Evolutionary conservation across 345 rosid genomes (phyloP).

Genomic region (Populus tremula): DNA sequence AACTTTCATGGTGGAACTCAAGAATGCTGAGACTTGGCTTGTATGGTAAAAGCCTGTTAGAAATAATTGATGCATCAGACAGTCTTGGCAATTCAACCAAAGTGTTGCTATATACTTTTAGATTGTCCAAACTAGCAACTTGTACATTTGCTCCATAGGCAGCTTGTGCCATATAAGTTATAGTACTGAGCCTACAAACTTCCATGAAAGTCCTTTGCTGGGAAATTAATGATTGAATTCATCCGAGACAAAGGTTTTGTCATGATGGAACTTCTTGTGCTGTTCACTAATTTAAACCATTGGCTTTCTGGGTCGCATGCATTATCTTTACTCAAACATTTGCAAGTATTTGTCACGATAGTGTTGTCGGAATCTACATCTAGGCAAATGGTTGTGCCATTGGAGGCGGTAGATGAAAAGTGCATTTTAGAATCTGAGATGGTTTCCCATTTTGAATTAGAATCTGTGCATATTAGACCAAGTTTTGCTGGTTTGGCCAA

Average conservation of each 20-base stretch:
- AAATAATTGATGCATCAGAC: not conserved
- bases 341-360: constrained; percentile 47
- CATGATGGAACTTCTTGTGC: constrained; percentile 37
- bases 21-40: too few relatives aligned
- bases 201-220: constrained; percentile 16
- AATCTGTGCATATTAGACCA: constrained; percentile 40
- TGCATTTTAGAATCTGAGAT: constrained; percentile 85
- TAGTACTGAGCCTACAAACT: constrained; percentile 4
- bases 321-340: constrained; percentile 49
- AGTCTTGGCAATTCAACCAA: not conserved
- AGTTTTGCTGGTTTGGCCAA: constrained; percentile 43
- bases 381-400: constrained; percentile 59
- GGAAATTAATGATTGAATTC: constrained; percentile 9
- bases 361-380: constrained; percentile 55
- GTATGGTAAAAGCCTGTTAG: not conserved
- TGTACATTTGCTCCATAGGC: not conserved
- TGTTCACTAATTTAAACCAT: constrained; percentile 70
- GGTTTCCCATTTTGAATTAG: constrained; percentile 55
- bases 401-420: constrained; percentile 43
- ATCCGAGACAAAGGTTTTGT: constrained; percentile 16
- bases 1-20: too few relatives aligned
- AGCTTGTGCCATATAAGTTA: not conserved
- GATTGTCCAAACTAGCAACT: not conserved
- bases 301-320: constrained; percentile 65
- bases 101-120: too few relatives aligned